A percentile compares a stretch with the other conserved stretches of the same genome.
phyloP scores from a whole-genome alignment of 768 basidiomycete genomes.

The Stropharia rugosoannulata region DNA sequence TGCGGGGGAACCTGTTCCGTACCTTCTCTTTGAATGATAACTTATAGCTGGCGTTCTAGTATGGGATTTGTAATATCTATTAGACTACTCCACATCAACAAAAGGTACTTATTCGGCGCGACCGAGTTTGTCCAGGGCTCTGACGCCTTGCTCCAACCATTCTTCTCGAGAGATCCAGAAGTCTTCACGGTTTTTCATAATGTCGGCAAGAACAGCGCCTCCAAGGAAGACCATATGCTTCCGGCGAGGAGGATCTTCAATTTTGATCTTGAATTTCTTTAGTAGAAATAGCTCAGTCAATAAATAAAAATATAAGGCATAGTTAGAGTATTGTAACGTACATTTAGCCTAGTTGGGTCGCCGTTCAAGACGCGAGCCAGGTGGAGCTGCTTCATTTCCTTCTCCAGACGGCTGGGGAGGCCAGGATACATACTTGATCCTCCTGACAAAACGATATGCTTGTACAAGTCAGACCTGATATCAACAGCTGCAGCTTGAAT shows the following conservation, averaged over 20 bases:
- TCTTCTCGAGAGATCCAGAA: constrained; percentile 96
- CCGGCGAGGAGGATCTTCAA: constrained; percentile 96
- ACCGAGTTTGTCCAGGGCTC: constrained; percentile 83
- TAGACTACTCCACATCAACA: background rate
- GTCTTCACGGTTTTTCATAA: constrained; percentile 92
- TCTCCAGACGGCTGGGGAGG: constrained; percentile 93
- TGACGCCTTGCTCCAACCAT: constrained; percentile 89
- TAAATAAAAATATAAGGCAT: background rate
- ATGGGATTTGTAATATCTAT: too few relatives aligned
- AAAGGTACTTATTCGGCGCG: constrained; percentile 32
- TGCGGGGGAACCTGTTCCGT: too few relatives aligned
- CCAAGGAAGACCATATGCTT: constrained; percentile 99
- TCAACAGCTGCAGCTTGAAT: constrained; percentile 93
- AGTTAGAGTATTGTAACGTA: constrained; percentile 43
- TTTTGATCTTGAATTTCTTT: constrained; percentile 99
- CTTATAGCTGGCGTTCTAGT: too few relatives aligned
- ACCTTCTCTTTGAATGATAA: too few relatives aligned
- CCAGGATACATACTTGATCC: constrained; percentile 99
- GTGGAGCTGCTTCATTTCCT: constrained; percentile 99
- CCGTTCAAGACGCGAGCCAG: constrained; percentile 85
- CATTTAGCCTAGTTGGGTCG: constrained; percentile 82
- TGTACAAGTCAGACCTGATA: constrained; percentile 88
- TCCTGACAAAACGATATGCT: constrained; percentile 96
- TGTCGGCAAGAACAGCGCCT: constrained; percentile 97
- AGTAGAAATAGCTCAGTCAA: background rate